Percentiles rank a stretch among this genome's conserved stretches.
These are phyloP conservation scores for Thelonectria discophora DNA, from an alignment of 2,329 filamentous ascomycete genomes.

Conservation along the genomic window DNA sequence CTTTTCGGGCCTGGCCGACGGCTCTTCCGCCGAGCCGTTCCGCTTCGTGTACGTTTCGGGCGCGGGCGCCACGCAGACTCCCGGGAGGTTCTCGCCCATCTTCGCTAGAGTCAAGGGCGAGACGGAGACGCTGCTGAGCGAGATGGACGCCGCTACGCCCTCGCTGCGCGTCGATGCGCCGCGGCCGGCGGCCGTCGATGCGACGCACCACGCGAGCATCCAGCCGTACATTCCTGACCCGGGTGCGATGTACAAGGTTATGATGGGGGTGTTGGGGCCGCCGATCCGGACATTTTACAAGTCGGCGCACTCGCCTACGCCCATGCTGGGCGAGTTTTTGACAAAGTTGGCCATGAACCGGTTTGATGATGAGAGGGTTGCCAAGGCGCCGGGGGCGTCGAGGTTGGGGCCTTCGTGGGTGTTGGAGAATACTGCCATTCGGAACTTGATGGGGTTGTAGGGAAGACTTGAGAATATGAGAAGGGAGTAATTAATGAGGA, in stretches of 20 bases:
- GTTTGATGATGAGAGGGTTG: constrained; percentile 39
- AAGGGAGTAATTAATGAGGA: background rate
- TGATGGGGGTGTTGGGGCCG: constrained; percentile 36
- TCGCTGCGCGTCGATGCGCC: constrained; percentile 64
- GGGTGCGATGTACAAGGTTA: constrained; percentile 27
- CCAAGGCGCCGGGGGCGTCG: constrained; percentile 43
- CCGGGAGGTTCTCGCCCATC: constrained; percentile 62
- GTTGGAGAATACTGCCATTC: constrained; percentile 48
- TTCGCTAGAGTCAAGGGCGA: constrained; percentile 74
- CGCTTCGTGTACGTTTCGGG: constrained; percentile 78
- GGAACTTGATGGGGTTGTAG: constrained; percentile 46
- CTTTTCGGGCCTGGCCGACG: constrained; percentile 58
- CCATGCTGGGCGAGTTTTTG: constrained; percentile 54
- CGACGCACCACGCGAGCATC: constrained; percentile 51
- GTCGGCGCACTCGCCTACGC: constrained; percentile 53
- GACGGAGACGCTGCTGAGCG: constrained; percentile 67
- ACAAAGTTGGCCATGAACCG: constrained; percentile 56
- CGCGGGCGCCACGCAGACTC: constrained; percentile 65
- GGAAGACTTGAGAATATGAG: background rate
- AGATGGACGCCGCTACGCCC: constrained; percentile 55
- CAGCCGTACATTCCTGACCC: constrained; percentile 52
- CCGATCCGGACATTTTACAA: constrained; percentile 35
- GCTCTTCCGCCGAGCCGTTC: constrained; percentile 63
- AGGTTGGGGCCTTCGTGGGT: constrained; percentile 48
- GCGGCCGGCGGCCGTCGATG: constrained; percentile 69